Base-by-base conservation (phyloP, 371 early-diverging fungal species). In the Mucor saturninus region DNA sequence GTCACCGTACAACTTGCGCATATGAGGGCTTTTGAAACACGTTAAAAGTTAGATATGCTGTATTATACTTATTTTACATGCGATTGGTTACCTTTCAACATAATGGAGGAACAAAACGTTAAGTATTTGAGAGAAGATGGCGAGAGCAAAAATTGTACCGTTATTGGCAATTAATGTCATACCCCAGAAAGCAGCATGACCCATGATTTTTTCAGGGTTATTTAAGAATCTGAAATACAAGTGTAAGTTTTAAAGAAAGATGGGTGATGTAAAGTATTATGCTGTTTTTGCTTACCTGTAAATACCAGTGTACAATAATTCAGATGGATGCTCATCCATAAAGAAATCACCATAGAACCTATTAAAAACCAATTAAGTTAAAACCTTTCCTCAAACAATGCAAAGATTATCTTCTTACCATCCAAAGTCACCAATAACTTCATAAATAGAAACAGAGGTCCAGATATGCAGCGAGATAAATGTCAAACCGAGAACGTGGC, bases 141-240 rank as follows among this genome's bases (percentile, higher is more conserved):
- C 93, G 59, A 97, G 69, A 30, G 83, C 81, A 65, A 92, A 90
- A 68, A 96, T 80, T 7, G 84, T 71, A 80, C 90, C 89, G 45
- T 89, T 89, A 52, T 86, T 86, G 55, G 92, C 87, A 62, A 94
- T 91, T 60, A 96, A 68, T 5, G 95, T 86, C 71, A 95, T 80
- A 6, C 96, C 97, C 87, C 93, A 97, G 72, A 92, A 91, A 11
- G 94, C 88, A 8, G 94, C 87, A 69, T 94, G 92, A 9, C 95
- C 92, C 75, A 95, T 89, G 39, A 94, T 83, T 71, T 93, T 92
- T 60, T 95, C 95, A 2, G 96, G 96, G 68, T 94, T 93, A 71
- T 95, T 95, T 30, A 95, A 83, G 55, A 85, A 91, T 65, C 90
- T 83, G 15, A 4, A 56, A 32, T 26, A 49, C 29, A 49, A 5